Conservation (phyloP, 192 early-diverging fungal genomes). For the Umbelopsis sp. region DNA sequence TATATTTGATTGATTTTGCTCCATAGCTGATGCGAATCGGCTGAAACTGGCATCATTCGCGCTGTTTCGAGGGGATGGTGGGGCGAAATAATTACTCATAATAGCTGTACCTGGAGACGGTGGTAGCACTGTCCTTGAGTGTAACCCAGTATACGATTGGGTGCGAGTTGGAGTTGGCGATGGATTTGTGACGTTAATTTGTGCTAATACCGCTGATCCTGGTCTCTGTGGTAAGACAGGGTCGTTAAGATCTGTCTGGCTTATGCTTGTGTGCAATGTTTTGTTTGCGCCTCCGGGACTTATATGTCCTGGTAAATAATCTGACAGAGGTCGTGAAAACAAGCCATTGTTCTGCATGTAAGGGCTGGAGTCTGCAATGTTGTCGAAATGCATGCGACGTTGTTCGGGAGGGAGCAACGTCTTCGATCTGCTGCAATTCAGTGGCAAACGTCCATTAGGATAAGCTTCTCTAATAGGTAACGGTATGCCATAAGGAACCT, state of each 20-base stretch:
- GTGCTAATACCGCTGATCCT: constrained; percentile 11
- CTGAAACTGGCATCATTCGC: neutral
- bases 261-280: neutral
- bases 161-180: neutral
- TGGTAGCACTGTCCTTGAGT: neutral
- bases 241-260: neutral
- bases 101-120: neutral
- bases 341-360: neutral
- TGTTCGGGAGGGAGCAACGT: constrained; percentile 26
- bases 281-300: neutral
- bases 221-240: constrained; percentile 4
- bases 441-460: constrained; percentile 55
- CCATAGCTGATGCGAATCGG: neutral
- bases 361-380: neutral
- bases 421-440: constrained; percentile 46
- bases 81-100: neutral
- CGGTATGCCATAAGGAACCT: constrained; percentile 55
- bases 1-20: neutral
- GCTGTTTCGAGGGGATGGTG: neutral
- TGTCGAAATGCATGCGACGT: neutral
- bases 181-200: neutral
- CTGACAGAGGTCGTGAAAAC: neutral
- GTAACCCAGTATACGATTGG: neutral
- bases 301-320: neutral
- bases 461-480: constrained; percentile 58